Conservation (phyloP, 2,329 filamentous ascomycete species). For the Trichoderma guizhouense region DNA sequence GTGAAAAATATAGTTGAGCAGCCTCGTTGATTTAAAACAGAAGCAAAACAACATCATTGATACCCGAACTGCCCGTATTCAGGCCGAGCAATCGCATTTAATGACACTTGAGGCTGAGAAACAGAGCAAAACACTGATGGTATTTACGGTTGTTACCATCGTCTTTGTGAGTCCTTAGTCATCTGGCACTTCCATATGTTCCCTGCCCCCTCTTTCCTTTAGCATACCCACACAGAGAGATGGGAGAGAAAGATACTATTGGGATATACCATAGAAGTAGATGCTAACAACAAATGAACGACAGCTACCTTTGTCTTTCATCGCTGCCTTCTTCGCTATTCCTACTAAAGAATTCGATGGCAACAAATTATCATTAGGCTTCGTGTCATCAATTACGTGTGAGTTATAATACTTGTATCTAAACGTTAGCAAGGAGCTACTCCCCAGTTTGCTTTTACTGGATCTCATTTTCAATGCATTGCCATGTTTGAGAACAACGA, state of each 20-base stretch:
- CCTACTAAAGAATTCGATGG: neutral
- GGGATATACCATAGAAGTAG: rapidly evolving
- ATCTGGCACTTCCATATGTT: neutral
- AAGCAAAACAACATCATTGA: neutral
- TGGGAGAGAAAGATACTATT: neutral
- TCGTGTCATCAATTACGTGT: neutral
- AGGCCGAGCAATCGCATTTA: neutral
- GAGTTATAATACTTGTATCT: neutral
- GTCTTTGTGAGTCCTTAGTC: neutral
- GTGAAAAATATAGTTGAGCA: neutral
- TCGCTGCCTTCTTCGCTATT: neutral
- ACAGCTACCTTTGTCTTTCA: neutral
- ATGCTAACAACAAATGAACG: neutral
- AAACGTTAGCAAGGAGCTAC: too few relatives aligned
- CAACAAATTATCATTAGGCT: neutral
- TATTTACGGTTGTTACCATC: neutral
- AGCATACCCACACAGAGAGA: too few relatives aligned
- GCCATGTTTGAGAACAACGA: neutral
- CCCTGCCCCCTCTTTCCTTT: neutral
- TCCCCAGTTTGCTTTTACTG: too few relatives aligned
- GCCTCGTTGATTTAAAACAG: neutral
- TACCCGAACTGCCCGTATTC: neutral
- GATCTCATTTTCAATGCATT: too few relatives aligned
- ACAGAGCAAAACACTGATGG: neutral
- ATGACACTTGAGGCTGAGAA: neutral